Base-by-base conservation (phyloP, 352 stramenopile species). In the Phytophthora uliginosa region DNA sequence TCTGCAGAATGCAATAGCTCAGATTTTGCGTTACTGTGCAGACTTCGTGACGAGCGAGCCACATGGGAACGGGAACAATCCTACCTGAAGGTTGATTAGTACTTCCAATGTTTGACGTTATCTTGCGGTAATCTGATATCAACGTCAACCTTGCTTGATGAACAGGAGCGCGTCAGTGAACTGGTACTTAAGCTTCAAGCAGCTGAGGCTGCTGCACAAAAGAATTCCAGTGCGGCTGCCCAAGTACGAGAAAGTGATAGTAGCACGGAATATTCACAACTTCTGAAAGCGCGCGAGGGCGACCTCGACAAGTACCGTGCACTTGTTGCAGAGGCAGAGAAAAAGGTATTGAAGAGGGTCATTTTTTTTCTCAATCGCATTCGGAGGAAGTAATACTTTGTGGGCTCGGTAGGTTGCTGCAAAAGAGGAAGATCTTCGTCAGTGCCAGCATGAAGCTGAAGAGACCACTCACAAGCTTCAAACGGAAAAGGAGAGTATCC, bases 181-280 rank as follows among this genome's bases (percentile, higher is more conserved):
- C 69, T 92, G 7, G 64, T 55, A 5, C 78, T 88, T 20, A 90
- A 90, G 65, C 79, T 92, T 18, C 81, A 91, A 64, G 78, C 83
- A 9, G 80, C 85, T 33, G 85, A 91, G 38, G 70, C 64, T 36
- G 68, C 78, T 1, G 61, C 78, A 36, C 74, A 86, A 50, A 80
- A 79, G 28, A 73, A 61, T 51, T 74, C 64, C 4, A 67, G 26
- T 28, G 51, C 68, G 17, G 47, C 61, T 20, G 28, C 51, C 4
- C 59, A 76, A 22, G 13, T 54, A 4, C 70, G 77, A 7, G 77
- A 81, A 26, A 74, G 34, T 17, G 70, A 83, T 65, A 69, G 31
- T 34, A 53, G 20, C 5, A 52, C 33, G 4, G 73, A 80, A n/a
- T 48, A 73, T 64, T 50, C 71, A 17, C 50, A 74, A 20, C 31